Evolutionary conservation across 2,329 filamentous ascomycete genomes (phyloP).

Genomic region (Grosmannia clavigera): DNA sequence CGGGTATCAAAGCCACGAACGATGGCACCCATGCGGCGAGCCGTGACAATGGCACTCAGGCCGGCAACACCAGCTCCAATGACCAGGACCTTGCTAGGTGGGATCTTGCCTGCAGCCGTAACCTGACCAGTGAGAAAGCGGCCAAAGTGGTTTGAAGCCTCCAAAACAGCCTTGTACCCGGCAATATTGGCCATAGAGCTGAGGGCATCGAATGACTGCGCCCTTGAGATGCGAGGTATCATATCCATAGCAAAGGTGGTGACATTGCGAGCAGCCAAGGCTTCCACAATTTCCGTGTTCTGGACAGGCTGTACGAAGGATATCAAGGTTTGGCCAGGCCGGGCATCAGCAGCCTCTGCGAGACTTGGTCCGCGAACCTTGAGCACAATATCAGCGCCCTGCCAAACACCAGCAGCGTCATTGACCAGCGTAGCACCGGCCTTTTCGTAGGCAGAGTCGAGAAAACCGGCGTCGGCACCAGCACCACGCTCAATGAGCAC

Average conservation of each 20-base stretch:
- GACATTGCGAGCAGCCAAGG: conserved; percentile 55
- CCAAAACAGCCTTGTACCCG: conserved; percentile 82
- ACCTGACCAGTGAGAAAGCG: conserved; percentile 82
- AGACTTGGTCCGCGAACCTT: conserved; percentile 69
- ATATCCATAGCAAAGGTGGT: conserved; percentile 87
- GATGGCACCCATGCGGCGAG: conserved; percentile 75
- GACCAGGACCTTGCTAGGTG: conserved; percentile 78
- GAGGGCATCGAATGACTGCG: conserved; percentile 78
- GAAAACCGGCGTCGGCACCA: conserved; percentile 65
- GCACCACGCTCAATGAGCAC: conserved; percentile 72
- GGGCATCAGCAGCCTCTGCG: conserved; percentile 56
- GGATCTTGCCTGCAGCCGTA: conserved; percentile 81
- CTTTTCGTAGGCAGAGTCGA: conserved; percentile 62
- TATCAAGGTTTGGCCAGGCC: conserved; percentile 60
- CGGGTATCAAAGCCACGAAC: conserved; percentile 87
- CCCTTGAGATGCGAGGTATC: conserved; percentile 79
- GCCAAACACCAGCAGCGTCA: conserved; percentile 52
- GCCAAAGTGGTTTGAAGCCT: conserved; percentile 81
- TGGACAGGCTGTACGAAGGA: conserved; percentile 75
- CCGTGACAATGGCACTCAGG: conserved; percentile 76
- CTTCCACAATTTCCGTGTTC: conserved; percentile 64
- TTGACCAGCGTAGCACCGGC: conserved; percentile 71
- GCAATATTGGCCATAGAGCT: conserved; percentile 93
- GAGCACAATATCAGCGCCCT: conserved; percentile 63
- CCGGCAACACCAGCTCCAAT: conserved; percentile 86